Evolutionary conservation across 2,329 filamentous ascomycete genomes (phyloP).

Genomic region (Cladosporium sp.): DNA sequence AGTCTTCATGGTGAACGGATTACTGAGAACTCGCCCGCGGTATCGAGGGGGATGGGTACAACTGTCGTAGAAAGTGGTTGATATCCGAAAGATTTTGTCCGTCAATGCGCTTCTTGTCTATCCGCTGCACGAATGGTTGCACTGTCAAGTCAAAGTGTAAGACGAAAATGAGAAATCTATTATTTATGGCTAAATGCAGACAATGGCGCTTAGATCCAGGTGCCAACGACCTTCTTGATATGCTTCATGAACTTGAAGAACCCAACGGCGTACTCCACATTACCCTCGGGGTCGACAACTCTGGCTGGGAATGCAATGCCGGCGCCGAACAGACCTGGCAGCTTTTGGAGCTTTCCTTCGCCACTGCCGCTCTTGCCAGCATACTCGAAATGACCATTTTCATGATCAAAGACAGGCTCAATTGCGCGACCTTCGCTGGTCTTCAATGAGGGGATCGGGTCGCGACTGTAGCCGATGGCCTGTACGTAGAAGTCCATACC

Average conservation of each 20-base stretch:
- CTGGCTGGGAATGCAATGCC: constrained; percentile 62
- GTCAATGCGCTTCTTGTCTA: too few relatives aligned
- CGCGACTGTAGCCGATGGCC: constrained; percentile 55
- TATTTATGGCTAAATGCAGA: neutral
- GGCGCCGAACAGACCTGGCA: constrained; percentile 56
- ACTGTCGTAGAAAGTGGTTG: neutral
- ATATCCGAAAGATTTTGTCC: too few relatives aligned
- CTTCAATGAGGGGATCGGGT: constrained; percentile 47
- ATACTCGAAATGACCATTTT: constrained; percentile 32
- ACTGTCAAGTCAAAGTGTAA: too few relatives aligned
- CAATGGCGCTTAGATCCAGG: constrained; percentile 39
- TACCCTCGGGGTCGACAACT: constrained; percentile 58
- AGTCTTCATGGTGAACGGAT: neutral
- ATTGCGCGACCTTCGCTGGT: constrained; percentile 29
- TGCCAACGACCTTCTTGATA: constrained; percentile 51
- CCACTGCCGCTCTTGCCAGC: neutral
- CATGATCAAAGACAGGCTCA: constrained; percentile 43
- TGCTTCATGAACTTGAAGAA: constrained; percentile 65
- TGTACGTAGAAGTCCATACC: constrained; percentile 53
- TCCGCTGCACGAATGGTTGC: too few relatives aligned
- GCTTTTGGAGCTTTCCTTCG: constrained; percentile 21
- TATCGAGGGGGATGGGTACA: neutral
- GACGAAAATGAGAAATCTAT: neutral
- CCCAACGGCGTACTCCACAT: constrained; percentile 59
- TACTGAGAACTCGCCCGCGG: neutral